Conservation (phyloP, 2,329 filamentous ascomycete genomes). For the Stylonectria norvegica region DNA sequence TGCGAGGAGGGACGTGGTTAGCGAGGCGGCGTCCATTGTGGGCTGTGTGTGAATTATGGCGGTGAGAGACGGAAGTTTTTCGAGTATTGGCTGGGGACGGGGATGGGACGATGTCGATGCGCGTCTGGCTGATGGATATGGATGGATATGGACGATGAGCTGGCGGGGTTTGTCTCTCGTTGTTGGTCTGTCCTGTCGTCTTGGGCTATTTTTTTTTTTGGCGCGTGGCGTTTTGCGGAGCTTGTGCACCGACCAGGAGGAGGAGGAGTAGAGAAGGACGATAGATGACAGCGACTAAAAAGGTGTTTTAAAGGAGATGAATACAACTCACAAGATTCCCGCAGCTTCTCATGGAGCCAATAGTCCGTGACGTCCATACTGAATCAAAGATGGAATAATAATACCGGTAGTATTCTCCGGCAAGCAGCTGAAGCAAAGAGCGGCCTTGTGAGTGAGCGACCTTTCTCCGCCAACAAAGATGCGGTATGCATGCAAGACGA, state of each 20-base stretch:
- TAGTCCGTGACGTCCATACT: constrained; percentile 1
- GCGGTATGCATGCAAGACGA: no score
- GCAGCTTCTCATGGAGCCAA: constrained; percentile 1
- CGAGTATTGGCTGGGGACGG: not conserved
- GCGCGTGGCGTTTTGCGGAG: constrained; percentile 10
- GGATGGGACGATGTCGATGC: no score
- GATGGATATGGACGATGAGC: no score
- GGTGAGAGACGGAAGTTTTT: constrained; percentile 1
- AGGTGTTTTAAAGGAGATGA: no score
- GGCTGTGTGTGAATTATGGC: not conserved
- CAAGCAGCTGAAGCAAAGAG: no score
- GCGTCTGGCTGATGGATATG: no score
- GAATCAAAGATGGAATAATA: not conserved
- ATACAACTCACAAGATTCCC: not conserved
- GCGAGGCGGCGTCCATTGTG: constrained; percentile 30
- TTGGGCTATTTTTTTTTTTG: no score
- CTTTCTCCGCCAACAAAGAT: no score
- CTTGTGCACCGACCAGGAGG: constrained; percentile 2
- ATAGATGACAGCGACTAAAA: not conserved
- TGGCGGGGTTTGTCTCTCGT: no score
- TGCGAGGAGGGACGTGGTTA: constrained; percentile 35
- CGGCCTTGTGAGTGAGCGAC: no score
- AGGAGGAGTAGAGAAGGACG: not conserved
- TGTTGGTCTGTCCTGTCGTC: no score
- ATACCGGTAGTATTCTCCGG: no score